Evolutionary conservation across 208 protist genomes (phyloP).

Genomic region (Leptomonas pyrrhocoris): DNA sequence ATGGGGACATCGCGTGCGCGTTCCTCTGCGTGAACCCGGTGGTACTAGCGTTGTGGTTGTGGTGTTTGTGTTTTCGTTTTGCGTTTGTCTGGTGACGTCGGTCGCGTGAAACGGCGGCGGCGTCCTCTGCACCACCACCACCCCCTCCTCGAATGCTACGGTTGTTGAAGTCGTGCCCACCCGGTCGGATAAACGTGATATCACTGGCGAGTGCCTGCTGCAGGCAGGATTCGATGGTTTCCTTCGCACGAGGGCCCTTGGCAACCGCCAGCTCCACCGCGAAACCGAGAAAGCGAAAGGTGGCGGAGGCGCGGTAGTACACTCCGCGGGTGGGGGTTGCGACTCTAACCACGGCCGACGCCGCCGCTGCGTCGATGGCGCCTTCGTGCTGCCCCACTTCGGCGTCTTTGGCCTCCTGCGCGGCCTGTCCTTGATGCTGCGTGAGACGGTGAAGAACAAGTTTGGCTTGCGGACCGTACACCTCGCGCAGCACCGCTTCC

Average conservation of each 20-base stretch:
- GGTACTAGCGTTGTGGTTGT: neutral
- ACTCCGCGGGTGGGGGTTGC: neutral
- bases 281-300: slow-evolving; percentile 83
- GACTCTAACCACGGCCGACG: neutral
- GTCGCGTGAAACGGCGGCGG: neutral
- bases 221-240: slow-evolving; percentile 65
- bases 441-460: slow-evolving; percentile 57
- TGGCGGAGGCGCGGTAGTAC: slow-evolving; percentile 76
- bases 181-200: slow-evolving; percentile 66
- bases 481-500: slow-evolving; percentile 51
- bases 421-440: slow-evolving; percentile 14
- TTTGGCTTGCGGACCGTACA: slow-evolving; percentile 82
- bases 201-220: slow-evolving; percentile 80
- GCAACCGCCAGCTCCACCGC: slow-evolving; percentile 80
- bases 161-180: neutral
- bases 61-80: neutral
- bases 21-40: neutral
- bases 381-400: neutral
- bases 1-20: neutral
- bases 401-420: neutral
- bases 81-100: neutral
- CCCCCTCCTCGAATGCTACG: neutral
- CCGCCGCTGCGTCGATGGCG: neutral
- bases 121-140: neutral
- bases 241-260: slow-evolving; percentile 41